phyloP scores from a whole-genome alignment of 2,329 filamentous ascomycete genomes.

The Colletotrichum kahawae region DNA sequence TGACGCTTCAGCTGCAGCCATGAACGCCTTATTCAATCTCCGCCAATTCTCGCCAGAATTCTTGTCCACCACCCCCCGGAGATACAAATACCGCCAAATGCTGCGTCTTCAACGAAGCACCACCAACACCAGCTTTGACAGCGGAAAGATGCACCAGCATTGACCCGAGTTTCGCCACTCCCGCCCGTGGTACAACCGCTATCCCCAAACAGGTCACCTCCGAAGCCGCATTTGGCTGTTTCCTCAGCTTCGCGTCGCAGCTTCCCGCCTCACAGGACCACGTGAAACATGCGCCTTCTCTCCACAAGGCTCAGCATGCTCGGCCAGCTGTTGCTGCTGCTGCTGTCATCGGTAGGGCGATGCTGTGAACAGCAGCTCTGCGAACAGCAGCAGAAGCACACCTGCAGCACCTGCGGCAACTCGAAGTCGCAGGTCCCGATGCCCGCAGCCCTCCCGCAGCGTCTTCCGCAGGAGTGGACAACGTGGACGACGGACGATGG shows the following conservation, averaged over 20 bases:
- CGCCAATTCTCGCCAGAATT: neutral
- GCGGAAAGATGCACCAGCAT: neutral
- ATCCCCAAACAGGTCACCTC: neutral
- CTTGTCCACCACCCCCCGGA: neutral
- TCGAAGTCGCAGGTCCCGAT: neutral
- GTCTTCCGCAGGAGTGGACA: neutral
- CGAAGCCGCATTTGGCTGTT: neutral
- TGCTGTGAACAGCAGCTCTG: neutral
- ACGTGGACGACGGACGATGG: neutral
- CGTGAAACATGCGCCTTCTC: constrained; percentile 7
- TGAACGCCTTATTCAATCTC: neutral
- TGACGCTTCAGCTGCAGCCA: neutral
- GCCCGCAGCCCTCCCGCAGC: neutral
- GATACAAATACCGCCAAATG: neutral
- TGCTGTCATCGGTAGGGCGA: neutral
- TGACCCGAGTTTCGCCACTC: constrained; percentile 3
- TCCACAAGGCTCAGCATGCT: neutral
- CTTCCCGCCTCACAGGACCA: neutral
- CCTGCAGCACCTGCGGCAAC: neutral
- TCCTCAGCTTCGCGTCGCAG: neutral
- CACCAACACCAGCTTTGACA: neutral
- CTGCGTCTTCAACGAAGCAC: neutral
- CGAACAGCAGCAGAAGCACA: neutral
- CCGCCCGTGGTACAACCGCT: neutral
- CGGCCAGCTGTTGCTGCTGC: neutral